phyloP scores from a whole-genome alignment of 106 monocot genomes.

The Dioscorea alata region DNA sequence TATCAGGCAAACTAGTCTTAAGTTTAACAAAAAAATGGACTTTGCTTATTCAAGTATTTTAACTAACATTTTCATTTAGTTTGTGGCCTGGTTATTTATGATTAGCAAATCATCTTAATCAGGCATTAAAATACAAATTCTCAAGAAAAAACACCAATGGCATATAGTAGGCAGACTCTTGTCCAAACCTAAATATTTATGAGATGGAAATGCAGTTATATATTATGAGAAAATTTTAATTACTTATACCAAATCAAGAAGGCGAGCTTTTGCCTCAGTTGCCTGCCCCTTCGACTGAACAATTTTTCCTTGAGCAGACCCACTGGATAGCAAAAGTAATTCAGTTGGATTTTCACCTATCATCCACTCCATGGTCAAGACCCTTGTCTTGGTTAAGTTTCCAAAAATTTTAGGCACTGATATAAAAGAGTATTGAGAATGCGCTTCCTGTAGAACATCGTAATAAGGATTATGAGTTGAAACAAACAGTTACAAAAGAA shows the following conservation, averaged over 20 bases:
- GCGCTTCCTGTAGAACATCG: conserved; percentile 53
- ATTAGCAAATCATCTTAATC: not conserved
- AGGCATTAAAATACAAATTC: not conserved
- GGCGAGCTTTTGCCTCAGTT: conserved; percentile 50
- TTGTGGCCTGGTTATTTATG: not conserved
- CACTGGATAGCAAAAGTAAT: conserved; percentile 46
- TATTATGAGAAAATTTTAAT: not conserved
- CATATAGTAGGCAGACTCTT: not conserved
- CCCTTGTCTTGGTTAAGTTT: conserved; percentile 65
- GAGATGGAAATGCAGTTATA: not conserved
- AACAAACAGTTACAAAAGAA: not conserved
- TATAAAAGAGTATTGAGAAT: conserved; percentile 72
- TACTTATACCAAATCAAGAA: conserved; percentile 74
- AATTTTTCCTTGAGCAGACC: conserved; percentile 9
- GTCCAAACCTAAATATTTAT: not conserved
- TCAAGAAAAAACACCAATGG: not conserved
- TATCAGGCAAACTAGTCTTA: too few relatives aligned
- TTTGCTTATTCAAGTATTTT: too few relatives aligned
- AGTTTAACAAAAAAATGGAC: too few relatives aligned
- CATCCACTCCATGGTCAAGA: conserved; percentile 87
- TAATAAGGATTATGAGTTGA: conserved; percentile 3
- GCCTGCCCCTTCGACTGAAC: conserved; percentile 14
- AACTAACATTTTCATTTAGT: not conserved
- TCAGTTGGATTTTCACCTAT: conserved; percentile 64
- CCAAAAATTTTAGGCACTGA: conserved; percentile 59